Percentiles rank a stretch among this genome's conserved stretches.
These are phyloP conservation scores for Knufia petricola DNA, from an alignment of 2,329 filamentous ascomycete genomes.

Conservation along the genomic window DNA sequence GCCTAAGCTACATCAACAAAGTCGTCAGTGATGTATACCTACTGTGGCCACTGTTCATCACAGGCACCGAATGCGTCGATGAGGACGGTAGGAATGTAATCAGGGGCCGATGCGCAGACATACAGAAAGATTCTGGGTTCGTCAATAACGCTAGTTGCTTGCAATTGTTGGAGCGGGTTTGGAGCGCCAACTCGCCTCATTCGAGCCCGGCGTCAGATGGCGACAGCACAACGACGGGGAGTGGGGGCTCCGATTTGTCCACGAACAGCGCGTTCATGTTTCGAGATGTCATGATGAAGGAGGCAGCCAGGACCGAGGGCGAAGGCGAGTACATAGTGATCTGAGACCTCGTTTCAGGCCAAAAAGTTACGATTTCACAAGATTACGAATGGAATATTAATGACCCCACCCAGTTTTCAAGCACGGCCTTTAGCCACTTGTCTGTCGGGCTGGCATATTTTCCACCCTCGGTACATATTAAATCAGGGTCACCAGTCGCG, in stretches of 20 bases:
- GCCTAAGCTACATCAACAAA: conserved; percentile 72
- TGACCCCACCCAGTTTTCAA: no score
- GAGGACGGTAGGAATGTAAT: conserved; percentile 70
- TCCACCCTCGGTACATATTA: no score
- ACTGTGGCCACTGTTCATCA: conserved; percentile 86
- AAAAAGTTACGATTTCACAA: background rate
- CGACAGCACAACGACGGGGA: background rate
- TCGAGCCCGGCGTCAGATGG: conserved; percentile 19
- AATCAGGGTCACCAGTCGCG: no score
- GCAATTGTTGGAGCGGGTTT: conserved; percentile 75
- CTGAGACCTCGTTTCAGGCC: background rate
- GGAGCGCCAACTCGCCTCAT: conserved; percentile 40
- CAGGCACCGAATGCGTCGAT: conserved; percentile 79
- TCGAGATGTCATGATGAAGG: conserved; percentile 3
- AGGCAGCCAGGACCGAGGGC: background rate
- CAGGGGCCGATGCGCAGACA: conserved; percentile 69
- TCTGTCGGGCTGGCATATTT: no score
- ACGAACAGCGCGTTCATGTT: background rate
- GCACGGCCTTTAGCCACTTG: no score
- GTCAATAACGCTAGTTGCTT: conserved; percentile 85
- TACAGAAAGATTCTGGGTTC: conserved; percentile 81
- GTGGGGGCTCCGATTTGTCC: background rate
- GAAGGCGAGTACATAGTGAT: conserved; percentile 6
- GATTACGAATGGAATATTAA: background rate
- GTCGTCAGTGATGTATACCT: conserved; percentile 80